A percentile compares a stretch with the other conserved stretches of the same genome.
These are phyloP conservation scores for Kurtzmaniella cleridarum DNA, from an alignment of 805 yeast species.

Conservation along the genomic window DNA sequence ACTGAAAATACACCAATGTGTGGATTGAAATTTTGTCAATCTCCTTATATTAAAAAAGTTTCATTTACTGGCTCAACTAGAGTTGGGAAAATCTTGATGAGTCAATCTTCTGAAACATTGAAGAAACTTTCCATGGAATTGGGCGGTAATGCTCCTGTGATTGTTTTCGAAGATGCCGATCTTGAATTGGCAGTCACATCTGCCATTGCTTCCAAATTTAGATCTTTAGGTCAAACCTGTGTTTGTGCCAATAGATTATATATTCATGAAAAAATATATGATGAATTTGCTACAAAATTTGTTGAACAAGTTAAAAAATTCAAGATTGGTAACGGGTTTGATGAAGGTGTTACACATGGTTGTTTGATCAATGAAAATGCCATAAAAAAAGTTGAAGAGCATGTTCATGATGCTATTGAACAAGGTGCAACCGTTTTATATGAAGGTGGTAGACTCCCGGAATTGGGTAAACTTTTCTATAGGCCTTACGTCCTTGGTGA, in stretches of 20 bases:
- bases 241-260: constrained; percentile 72
- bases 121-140: constrained; percentile 70
- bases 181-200: constrained; percentile 62
- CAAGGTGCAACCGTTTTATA: constrained; percentile 50
- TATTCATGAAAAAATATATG: constrained; percentile 61
- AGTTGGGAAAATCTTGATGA: constrained; percentile 64
- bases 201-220: constrained; percentile 60
- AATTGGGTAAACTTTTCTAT: constrained; percentile 47
- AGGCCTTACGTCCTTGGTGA: constrained; percentile 50
- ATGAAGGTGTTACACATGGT: constrained; percentile 48
- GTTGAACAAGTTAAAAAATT: constrained; percentile 42
- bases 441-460: constrained; percentile 48
- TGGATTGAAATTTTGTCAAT: constrained; percentile 50
- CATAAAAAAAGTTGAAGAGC: constrained; percentile 49
- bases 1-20: constrained; percentile 46
- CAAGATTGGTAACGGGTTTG: constrained; percentile 54
- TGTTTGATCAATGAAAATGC: constrained; percentile 49
- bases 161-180: constrained; percentile 70
- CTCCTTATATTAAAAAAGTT: constrained; percentile 53
- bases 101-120: constrained; percentile 54
- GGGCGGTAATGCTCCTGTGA: constrained; percentile 79
- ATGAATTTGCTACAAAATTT: constrained; percentile 49
- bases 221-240: constrained; percentile 80
- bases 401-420: constrained; percentile 46
- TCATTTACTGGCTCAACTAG: constrained; percentile 78